Percentiles rank a stretch among this genome's conserved stretches.
These are phyloP conservation scores for Leccinum obscurum DNA, from an alignment of 768 basidiomycete species.

Conservation along the genomic window DNA sequence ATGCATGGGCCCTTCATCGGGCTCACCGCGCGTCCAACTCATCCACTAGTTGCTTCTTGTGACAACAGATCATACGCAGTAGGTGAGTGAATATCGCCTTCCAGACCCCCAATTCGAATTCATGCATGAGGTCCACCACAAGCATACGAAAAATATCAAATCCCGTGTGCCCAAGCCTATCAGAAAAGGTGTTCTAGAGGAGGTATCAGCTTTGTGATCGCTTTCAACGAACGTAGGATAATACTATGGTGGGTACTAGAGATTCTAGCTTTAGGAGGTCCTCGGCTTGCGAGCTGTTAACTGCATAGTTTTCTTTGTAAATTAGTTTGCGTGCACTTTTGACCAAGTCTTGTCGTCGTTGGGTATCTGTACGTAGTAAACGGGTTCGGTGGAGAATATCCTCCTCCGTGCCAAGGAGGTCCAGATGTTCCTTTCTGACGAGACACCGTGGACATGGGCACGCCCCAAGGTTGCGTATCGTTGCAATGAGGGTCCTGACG, in stretches of 20 bases:
- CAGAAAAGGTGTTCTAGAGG: background rate
- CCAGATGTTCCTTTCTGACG: background rate
- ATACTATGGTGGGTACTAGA: background rate
- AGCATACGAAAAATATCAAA: background rate
- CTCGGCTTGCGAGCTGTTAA: background rate
- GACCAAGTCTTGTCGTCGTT: background rate
- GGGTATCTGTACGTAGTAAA: background rate
- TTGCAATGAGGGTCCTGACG: background rate
- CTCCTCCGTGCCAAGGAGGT: background rate
- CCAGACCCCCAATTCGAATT: background rate
- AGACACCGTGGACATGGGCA: background rate
- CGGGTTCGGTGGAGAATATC: background rate
- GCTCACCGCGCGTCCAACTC: background rate
- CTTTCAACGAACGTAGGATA: background rate
- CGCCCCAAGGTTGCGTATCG: background rate
- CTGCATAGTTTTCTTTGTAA: background rate
- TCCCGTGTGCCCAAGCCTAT: background rate
- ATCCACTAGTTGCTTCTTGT: background rate
- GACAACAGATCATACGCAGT: background rate
- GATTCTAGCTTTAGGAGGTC: background rate
- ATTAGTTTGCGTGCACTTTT: background rate
- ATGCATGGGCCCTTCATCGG: background rate
- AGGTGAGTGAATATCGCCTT: background rate
- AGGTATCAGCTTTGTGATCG: background rate
- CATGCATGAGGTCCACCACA: background rate